Evolutionary conservation across 2,329 filamentous ascomycete species (phyloP).

Genomic region (Hypoxylon sp.): DNA sequence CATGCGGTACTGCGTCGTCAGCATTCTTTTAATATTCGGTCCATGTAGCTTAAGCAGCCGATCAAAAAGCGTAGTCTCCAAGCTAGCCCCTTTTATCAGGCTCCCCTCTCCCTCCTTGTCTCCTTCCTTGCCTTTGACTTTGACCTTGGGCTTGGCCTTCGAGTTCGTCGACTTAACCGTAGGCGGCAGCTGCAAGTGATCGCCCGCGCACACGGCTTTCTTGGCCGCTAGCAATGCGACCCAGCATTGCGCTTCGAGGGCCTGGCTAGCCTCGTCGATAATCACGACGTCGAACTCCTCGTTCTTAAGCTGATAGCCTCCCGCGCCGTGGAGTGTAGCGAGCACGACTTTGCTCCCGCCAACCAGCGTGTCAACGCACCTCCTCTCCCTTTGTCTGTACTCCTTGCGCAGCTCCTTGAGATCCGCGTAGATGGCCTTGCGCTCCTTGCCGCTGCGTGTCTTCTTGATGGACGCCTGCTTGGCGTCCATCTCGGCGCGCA

Average conservation of each 20-base stretch:
- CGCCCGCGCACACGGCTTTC: conserved; percentile 92
- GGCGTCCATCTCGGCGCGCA: conserved; percentile 91
- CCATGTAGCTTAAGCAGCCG: conserved; percentile 87
- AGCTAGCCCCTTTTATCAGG: conserved; percentile 68
- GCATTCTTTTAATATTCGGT: conserved; percentile 87
- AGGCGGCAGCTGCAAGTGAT: conserved; percentile 93
- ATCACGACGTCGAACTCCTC: conserved; percentile 93
- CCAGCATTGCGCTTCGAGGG: conserved; percentile 97
- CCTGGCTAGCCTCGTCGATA: conserved; percentile 96
- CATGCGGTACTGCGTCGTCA: conserved; percentile 98
- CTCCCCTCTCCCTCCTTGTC: conserved; percentile 55
- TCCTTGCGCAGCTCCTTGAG: conserved; percentile 89
- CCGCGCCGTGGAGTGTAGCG: conserved; percentile 92
- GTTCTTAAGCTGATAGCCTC: conserved; percentile 83
- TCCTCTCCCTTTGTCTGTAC: conserved; percentile 85
- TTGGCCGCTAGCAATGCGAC: conserved; percentile 84
- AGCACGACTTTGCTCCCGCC: conserved; percentile 87
- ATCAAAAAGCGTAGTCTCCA: conserved; percentile 96
- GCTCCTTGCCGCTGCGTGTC: conserved; percentile 83
- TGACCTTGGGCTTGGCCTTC: conserved; percentile 68
- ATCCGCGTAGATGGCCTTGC: conserved; percentile 85
- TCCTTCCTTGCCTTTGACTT: conserved; percentile 56
- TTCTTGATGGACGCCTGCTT: conserved; percentile 92
- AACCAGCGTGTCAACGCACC: conserved; percentile 83
- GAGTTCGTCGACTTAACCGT: conserved; percentile 87